Percentiles rank a stretch among this genome's conserved stretches.
Conservation (phyloP, 768 basidiomycete genomes). For the Amanita muscaria region DNA sequence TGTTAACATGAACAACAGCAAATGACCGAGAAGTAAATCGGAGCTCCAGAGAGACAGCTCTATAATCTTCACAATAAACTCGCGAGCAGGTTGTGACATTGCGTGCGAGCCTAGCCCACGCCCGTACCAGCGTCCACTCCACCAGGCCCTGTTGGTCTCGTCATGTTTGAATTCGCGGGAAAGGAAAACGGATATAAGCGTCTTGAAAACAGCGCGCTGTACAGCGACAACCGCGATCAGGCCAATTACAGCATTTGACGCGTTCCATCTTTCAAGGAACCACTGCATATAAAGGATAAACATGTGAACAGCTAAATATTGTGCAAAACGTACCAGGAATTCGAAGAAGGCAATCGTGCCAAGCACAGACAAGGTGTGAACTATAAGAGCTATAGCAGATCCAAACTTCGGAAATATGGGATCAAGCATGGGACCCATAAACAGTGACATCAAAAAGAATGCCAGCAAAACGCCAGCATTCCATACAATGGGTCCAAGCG, state of each 20-base stretch:
- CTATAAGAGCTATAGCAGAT: slow-evolving; percentile 84
- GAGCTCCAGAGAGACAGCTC: slow-evolving; percentile 94
- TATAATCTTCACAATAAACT: slow-evolving; percentile 96
- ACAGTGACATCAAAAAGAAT: slow-evolving; percentile 86
- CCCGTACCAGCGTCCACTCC: slow-evolving; percentile 97
- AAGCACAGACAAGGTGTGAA: slow-evolving; percentile 71
- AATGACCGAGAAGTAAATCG: slow-evolving; percentile 81
- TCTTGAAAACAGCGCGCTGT: slow-evolving; percentile 89
- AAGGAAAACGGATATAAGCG: slow-evolving; percentile 88
- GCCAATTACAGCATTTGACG: slow-evolving; percentile 88
- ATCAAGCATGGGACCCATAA: slow-evolving; percentile 88
- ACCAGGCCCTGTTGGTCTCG: slow-evolving; percentile 98
- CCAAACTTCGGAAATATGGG: slow-evolving; percentile 84
- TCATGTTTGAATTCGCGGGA: slow-evolving; percentile 99
- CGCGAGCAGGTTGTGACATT: slow-evolving; percentile 96
- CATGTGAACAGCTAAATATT: too few species aligned
- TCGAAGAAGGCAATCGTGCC: slow-evolving; percentile 95
- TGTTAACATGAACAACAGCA: slow-evolving; percentile 86
- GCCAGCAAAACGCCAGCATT: slow-evolving; percentile 81
- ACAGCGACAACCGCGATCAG: slow-evolving; percentile 87
- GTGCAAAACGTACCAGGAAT: slow-evolving; percentile 69
- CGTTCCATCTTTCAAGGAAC: slow-evolving; percentile 91
- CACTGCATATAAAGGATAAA: too few species aligned
- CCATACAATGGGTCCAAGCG: slow-evolving; percentile 92
- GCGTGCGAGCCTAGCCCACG: slow-evolving; percentile 84